Evolutionary conservation across 2,329 filamentous ascomycete species (phyloP).

Genomic region (Passalora sequoiae): DNA sequence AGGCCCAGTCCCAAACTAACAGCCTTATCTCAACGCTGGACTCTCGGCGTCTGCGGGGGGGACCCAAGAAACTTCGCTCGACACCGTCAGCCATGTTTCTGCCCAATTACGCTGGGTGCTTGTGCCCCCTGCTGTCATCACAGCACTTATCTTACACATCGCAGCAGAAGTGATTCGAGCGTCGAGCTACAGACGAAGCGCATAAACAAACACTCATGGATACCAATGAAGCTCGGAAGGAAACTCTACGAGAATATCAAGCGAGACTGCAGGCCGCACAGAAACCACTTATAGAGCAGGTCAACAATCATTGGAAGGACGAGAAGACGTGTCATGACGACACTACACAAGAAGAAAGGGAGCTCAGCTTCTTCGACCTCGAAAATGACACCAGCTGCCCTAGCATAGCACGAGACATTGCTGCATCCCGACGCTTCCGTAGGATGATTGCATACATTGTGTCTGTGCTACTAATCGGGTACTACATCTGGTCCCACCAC

Average conservation of each 20-base stretch:
- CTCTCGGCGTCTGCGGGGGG: no score
- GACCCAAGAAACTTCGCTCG: no score
- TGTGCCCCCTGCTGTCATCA: no score
- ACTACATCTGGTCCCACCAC: conserved; percentile 35
- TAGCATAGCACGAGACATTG: conserved; percentile 15
- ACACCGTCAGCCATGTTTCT: no score
- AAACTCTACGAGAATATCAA: conserved; percentile 5
- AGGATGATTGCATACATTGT: conserved; percentile 32
- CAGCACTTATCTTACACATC: no score
- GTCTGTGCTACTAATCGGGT: conserved; percentile 28
- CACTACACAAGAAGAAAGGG: conserved; percentile 16
- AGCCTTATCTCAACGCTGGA: no score
- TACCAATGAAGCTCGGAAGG: neutral
- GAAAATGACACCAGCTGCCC: conserved; percentile 33
- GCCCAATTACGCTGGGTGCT: no score
- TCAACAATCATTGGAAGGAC: conserved; percentile 26
- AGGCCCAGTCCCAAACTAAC: no score
- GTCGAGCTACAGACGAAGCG: no score
- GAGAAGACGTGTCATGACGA: conserved; percentile 11
- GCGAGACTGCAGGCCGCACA: conserved; percentile 4
- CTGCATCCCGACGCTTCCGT: conserved; percentile 24
- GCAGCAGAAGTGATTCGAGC: no score
- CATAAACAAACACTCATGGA: no score
- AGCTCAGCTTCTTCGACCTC: conserved; percentile 29
- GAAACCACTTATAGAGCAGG: conserved; percentile 25